A percentile compares a stretch with the other conserved stretches of the same genome.
Evolutionary conservation across 805 yeast species (phyloP).

Genomic region (Maudiozyma barnettii): DNA sequence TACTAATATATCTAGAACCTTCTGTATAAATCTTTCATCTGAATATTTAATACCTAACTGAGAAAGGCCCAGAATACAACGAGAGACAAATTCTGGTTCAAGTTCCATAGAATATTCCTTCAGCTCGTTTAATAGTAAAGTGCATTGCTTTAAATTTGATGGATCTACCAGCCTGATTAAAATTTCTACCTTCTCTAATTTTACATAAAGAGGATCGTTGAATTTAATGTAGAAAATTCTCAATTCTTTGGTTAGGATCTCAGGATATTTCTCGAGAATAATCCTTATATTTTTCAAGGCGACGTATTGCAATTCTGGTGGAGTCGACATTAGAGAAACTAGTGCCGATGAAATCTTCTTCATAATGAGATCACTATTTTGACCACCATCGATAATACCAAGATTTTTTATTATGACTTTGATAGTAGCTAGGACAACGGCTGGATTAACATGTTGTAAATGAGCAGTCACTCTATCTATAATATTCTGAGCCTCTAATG

Average conservation of each 20-base stretch:
- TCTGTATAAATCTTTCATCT: slow-evolving; percentile 37
- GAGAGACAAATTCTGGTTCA: slow-evolving; percentile 64
- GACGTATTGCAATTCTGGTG: slow-evolving; percentile 92
- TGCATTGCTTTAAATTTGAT: slow-evolving; percentile 36
- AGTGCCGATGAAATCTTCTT: slow-evolving; percentile 75
- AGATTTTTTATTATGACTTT: slow-evolving; percentile 70
- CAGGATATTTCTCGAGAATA: slow-evolving; percentile 81
- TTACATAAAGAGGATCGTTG: slow-evolving; percentile 72
- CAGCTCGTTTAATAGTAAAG: slow-evolving; percentile 54
- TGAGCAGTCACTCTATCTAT: slow-evolving; percentile 89
- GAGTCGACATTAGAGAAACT: slow-evolving; percentile 76
- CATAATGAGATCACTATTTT: slow-evolving; percentile 30
- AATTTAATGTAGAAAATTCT: slow-evolving; percentile 86
- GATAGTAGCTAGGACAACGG: slow-evolving; percentile 80
- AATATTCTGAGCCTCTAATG: slow-evolving; percentile 69
- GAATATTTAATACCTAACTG: slow-evolving; percentile 58
- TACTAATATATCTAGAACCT: slow-evolving; percentile 51
- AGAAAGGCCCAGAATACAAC: slow-evolving; percentile 58
- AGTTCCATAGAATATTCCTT: slow-evolving; percentile 79
- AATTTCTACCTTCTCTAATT: slow-evolving; percentile 68
- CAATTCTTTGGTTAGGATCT: slow-evolving; percentile 63
- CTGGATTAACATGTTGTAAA: slow-evolving; percentile 92
- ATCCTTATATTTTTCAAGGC: slow-evolving; percentile 86
- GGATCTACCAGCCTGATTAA: slow-evolving; percentile 60
- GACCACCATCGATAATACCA: slow-evolving; percentile 32